Evolutionary conservation across 2,329 filamentous ascomycete species (phyloP), one percentile per base, ranked within the genome.

Genomic region (Metarhizium humberi): DNA sequence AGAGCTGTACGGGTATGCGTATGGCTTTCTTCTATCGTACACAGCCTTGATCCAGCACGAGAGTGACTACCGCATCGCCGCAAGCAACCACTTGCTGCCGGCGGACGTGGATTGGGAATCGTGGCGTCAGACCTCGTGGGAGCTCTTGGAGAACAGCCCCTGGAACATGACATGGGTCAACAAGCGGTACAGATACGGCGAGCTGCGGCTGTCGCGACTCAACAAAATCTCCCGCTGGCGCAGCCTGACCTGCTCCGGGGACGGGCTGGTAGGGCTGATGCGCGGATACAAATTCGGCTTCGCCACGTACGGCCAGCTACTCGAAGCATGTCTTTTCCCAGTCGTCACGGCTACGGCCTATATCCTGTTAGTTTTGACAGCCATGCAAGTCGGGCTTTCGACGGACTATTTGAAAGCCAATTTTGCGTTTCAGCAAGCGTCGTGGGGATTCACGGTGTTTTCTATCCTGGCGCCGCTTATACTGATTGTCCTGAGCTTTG

Each of bases 391-490:
- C 10, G 75, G 74, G 0, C 59, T 78, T 10, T 66, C 67, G 2
- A 75, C 70, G 0, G 59, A 67, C 2, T 50, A 53, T 25, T 65
- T 77, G 2, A 53, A 47, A 0, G 58, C 63, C 0, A 73, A 69
- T 56, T 13, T 53, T 0, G 55, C 60, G 0, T 81, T 80, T 59
- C 71, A 76, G 59, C 52, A 57, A 3, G 74, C 69, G 0, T 72
- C 72, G 2, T 76, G 75, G 56, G 76, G 76, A 0, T 78, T 81
- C 53, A 72, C 75, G 4, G 62, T 78, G 3, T 77, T 79, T 54
- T 67, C 74, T 0, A 76, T 78, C 40, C 11, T 76, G 6, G 68
- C 64, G 3, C 75, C 74, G 0, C 57, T 75, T 6, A 55, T 61
- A 32, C 55, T 59, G 10, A 38, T 59, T 16, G 58, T 63, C 7